phyloP scores from a whole-genome alignment of 805 yeast genomes.

The Komagataella pseudopastoris region DNA sequence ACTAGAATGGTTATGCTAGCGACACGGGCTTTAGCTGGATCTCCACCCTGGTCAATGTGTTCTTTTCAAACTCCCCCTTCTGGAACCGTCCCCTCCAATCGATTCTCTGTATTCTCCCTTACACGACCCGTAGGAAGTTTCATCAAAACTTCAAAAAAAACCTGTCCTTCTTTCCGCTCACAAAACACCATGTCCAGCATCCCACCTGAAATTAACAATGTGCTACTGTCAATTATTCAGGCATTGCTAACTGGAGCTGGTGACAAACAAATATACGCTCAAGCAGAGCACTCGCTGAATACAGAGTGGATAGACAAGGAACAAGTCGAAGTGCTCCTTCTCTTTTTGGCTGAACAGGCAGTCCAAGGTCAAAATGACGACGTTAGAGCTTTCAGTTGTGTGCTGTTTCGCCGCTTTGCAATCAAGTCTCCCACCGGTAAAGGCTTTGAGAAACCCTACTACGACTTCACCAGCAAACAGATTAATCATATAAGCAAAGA shows the following conservation, averaged over 20 bases:
- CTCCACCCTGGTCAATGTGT: too few species aligned
- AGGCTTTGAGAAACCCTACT: slow-evolving; percentile 11
- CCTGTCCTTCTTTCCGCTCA: neutral
- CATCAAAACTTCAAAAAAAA: neutral
- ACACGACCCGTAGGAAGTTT: neutral
- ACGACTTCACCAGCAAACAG: slow-evolving; percentile 61
- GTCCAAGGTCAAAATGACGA: slow-evolving; percentile 45
- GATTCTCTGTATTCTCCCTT: neutral
- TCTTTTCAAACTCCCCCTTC: neutral
- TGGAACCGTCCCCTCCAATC: neutral
- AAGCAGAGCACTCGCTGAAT: slow-evolving; percentile 63
- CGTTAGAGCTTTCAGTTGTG: slow-evolving; percentile 68
- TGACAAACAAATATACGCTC: slow-evolving; percentile 3
- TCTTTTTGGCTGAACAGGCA: slow-evolving; percentile 75
- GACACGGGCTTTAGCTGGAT: too few species aligned
- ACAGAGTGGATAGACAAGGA: slow-evolving; percentile 61
- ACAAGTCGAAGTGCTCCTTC: slow-evolving; percentile 55
- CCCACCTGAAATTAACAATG: neutral
- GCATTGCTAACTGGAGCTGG: neutral
- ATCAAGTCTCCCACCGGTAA: slow-evolving; percentile 61
- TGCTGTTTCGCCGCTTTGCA: slow-evolving; percentile 78
- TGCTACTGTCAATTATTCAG: neutral
- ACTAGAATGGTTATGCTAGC: too few species aligned
- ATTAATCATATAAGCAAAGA: slow-evolving; percentile 53
- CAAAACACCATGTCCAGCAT: neutral